Evolutionary conservation across 1,284 basidiomycete species (phyloP), one percentile per base, ranked within the genome.

Genomic region (Inonotus obliquus): DNA sequence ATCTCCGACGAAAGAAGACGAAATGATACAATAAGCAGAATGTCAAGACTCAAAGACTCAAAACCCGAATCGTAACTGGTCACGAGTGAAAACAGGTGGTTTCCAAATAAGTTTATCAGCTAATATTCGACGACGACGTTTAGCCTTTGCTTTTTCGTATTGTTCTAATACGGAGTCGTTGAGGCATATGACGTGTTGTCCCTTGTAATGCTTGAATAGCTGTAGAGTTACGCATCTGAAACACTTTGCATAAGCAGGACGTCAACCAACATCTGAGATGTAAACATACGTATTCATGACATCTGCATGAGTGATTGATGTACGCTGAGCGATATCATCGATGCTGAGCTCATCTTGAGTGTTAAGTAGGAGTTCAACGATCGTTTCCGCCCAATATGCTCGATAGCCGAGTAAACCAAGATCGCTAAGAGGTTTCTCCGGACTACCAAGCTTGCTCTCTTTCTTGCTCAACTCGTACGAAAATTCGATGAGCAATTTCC

Each of bases 391-490:
- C 97, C 97, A 99, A 72, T 96, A 99, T 32, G 96, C 94, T 57
- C 96, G 84, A 75, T 99, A 99, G 53, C 92, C 82, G 64, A 99
- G 79, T 65, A 99, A 77, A 41, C 97, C 97, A 57, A 99, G 79
- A 78, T 99, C 97, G 69, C 88, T 92, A 38, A 99, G 82, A 21
- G 97, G 97, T 75, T 99, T 99, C 78, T 99, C 97, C 2, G 97
- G 97, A 68, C 91, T 95, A 13, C 97, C 97, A 3, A 96, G 84
- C 73, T 97, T 98, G 67, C 87, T 86, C 74, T 99, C 97, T 69
- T 93, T 92, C 80, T 98, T 99, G 77, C 89, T 94, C 48, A 99
- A 83, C 72, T 98, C 96, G 79, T 99, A 99, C 4, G 93, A 96
- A 72, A 99, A 99, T 73, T 99, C 95, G 75, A 99, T 99, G 49